Evolutionary conservation across 2,329 filamentous ascomycete species (phyloP).

Genomic region (Botryotinia globosa): DNA sequence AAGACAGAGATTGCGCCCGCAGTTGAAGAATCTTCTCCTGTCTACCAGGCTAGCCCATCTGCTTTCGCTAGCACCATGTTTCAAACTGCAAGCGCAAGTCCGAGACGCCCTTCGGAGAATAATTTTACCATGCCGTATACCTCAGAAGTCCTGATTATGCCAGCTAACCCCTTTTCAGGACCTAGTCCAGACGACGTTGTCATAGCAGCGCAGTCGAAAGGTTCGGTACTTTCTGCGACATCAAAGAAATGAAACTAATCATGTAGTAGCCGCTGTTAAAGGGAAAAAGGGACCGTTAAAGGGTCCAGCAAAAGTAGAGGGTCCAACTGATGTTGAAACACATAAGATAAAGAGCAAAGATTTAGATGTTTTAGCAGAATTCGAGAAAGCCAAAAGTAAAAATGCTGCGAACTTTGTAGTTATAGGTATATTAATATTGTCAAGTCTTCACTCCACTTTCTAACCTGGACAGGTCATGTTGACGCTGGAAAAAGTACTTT

Average conservation of each 20-base stretch:
- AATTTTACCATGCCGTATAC: slow-evolving; percentile 44
- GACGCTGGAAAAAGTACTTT: slow-evolving; percentile 97
- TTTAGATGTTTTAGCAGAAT: slow-evolving; percentile 79
- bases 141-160: slow-evolving; percentile 40
- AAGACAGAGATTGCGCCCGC: slow-evolving; percentile 9
- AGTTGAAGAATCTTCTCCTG: slow-evolving; percentile 23
- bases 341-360: slow-evolving; percentile 67
- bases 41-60: slow-evolving; percentile 39
- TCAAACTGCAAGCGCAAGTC: slow-evolving; percentile 34
- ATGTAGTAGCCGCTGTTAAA: slow-evolving; percentile 44
- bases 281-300: slow-evolving; percentile 41
- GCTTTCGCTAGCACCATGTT: slow-evolving; percentile 46
- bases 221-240: slow-evolving; percentile 53
- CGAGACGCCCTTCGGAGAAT: slow-evolving; percentile 24
- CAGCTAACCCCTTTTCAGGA: slow-evolving; percentile 67
- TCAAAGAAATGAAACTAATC: slow-evolving; percentile 40
- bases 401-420: slow-evolving; percentile 87
- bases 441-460: slow-evolving; percentile 26
- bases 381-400: slow-evolving; percentile 71
- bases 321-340: slow-evolving; percentile 47
- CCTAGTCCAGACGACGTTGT: slow-evolving; percentile 93
- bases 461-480: slow-evolving; percentile 68
- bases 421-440: slow-evolving; percentile 61
- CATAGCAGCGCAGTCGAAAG: slow-evolving; percentile 82
- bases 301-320: slow-evolving; percentile 43